These are phyloP conservation scores for Gracilaria gracilis DNA, from an alignment of 23 red algal species.

Conservation along the genomic window DNA sequence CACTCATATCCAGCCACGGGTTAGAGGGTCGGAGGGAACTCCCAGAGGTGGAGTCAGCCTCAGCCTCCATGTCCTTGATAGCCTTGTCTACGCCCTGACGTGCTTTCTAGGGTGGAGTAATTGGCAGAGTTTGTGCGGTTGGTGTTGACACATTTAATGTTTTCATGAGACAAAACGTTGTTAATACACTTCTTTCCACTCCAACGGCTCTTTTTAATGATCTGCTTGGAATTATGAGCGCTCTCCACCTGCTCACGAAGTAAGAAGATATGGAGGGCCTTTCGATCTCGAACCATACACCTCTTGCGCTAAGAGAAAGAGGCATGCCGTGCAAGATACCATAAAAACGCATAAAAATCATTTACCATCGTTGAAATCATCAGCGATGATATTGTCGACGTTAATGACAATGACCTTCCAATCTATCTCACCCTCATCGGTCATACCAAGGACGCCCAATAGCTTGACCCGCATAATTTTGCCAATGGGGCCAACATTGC, in stretches of 20 bases:
- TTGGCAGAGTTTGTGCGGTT: conserved; percentile 63
- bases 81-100: conserved; percentile 61
- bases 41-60: background rate
- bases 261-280: conserved; percentile 89
- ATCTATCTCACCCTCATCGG: conserved; percentile 99
- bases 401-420: conserved; percentile 98
- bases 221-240: conserved; percentile 79
- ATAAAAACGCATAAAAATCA: conserved; percentile 86
- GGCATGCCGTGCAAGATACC: conserved; percentile 93
- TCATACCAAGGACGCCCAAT: conserved; percentile 98
- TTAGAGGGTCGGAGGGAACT: conserved; percentile 52
- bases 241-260: conserved; percentile 94
- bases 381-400: conserved; percentile 74
- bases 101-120: conserved; percentile 55
- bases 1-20: conserved; percentile 68
- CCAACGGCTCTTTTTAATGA: conserved; percentile 90
- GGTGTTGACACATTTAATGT: conserved; percentile 88
- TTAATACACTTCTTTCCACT: conserved; percentile 85
- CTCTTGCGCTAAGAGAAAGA: conserved; percentile 98
- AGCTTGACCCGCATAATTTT: conserved; percentile 97
- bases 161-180: conserved; percentile 83
- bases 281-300: conserved; percentile 94
- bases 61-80: conserved; percentile 59
- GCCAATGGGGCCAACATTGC: conserved; percentile 74
- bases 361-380: conserved; percentile 87